phyloP scores from a whole-genome alignment of 1,284 basidiomycete species.

The Chalciporus piperatoides region DNA sequence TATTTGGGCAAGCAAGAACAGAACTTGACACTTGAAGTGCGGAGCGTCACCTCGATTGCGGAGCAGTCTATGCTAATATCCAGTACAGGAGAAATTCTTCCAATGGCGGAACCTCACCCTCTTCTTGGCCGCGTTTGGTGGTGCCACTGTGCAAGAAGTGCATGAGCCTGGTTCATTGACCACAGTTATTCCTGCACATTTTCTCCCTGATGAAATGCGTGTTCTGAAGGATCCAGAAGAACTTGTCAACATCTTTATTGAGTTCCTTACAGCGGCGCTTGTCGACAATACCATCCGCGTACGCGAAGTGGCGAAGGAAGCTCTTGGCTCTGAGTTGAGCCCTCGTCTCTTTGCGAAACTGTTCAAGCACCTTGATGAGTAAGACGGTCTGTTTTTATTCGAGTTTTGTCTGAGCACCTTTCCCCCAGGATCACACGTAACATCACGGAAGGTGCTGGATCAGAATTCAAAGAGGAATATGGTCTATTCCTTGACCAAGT shows the following conservation, averaged over 20 bases:
- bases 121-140: constrained; percentile 75
- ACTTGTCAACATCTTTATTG: constrained; percentile 63
- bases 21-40: constrained; percentile 41
- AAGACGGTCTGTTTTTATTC: constrained; percentile 27
- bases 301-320: constrained; percentile 75
- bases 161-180: constrained; percentile 48
- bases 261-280: constrained; percentile 68
- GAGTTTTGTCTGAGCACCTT: neutral
- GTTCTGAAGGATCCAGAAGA: constrained; percentile 54
- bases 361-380: constrained; percentile 73
- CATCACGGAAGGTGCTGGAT: constrained; percentile 43
- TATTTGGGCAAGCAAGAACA: constrained; percentile 36
- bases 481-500: constrained; percentile 76
- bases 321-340: constrained; percentile 75
- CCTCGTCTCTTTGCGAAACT: constrained; percentile 64
- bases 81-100: constrained; percentile 61
- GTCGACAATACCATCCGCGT: constrained; percentile 60
- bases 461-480: constrained; percentile 50
- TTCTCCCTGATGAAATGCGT: constrained; percentile 70
- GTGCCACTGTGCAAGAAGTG: constrained; percentile 57
- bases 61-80: constrained; percentile 10
- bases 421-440: constrained; percentile 44
- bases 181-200: constrained; percentile 53
- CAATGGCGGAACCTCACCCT: constrained; percentile 89
- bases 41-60: constrained; percentile 1